Base-by-base conservation (phyloP, 208 protist genomes). In the Crithidia expoeki region DNA sequence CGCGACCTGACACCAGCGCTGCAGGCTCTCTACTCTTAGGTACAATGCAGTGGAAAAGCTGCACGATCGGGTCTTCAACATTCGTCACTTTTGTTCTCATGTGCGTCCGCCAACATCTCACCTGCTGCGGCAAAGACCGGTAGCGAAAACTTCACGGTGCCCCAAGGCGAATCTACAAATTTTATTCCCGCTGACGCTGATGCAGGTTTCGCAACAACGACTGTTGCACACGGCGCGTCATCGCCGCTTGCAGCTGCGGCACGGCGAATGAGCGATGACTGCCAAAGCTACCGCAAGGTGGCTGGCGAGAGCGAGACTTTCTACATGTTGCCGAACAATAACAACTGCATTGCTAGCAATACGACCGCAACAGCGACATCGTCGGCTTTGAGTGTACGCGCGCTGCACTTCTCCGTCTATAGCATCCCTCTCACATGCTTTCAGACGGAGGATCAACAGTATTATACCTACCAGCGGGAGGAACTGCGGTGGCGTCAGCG, bases 321-420 rank as follows among this genome's bases (percentile, higher is more conserved):
- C 34, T 55, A 57, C 34, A 34, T 49, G 11, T 9, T 34, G 17
- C 27, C 59, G 28, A 61, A 33, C 61, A 67, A 16, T 19, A 28
- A 21, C 47, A 25, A 4, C 21, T 25, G 23, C 16, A 19, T 33
- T 21, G 14, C 10, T 12, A 30, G 6, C 1, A 25, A 10, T 4
- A 34, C 36, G 32, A 3, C 51, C 23, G 38, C 58, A 4, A 19
- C 47, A 17, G 25, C 34, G 55, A n/a, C 52, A 40, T 21, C 33
- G 2, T 30, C 52, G 2, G 23, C 44, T 4, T 50, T 69, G 21
- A 79, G 67, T n/a, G 69, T 72, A 16, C 74, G 80, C 21, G 75
- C 74, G 28, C 36, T 91, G 23, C 74, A 82, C 62, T 89, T 93
- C 59, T 79, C 79, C n/a, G 82, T 86, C 53, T 93, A 89, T 46